A percentile compares a stretch with the other conserved stretches of the same genome.
These are phyloP conservation scores for Blastobotrys americana DNA, from an alignment of 805 yeast species.

Conservation along the genomic window DNA sequence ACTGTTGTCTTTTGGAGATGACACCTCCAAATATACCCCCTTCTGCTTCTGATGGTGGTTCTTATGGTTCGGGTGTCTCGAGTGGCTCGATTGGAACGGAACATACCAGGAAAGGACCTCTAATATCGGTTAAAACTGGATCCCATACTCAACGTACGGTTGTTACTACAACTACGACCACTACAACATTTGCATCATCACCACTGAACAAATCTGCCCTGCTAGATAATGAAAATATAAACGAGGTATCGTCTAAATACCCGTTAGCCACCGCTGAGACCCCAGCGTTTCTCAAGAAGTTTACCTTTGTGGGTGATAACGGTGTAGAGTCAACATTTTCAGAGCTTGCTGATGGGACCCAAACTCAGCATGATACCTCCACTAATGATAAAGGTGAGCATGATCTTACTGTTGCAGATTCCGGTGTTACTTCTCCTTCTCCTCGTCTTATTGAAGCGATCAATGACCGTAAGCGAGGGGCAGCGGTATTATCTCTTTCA, in stretches of 20 bases:
- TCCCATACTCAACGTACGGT: conserved; percentile 1
- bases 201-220: conserved; percentile 9
- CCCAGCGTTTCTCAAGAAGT: conserved; percentile 28
- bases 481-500: background rate
- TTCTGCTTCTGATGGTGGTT: no score
- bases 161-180: background rate
- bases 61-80: no score
- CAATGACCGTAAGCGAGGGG: background rate
- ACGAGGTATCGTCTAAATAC: conserved; percentile 7
- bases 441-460: background rate
- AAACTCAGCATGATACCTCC: background rate
- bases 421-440: background rate
- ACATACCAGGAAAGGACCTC: no score
- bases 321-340: conserved; percentile 24
- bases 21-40: no score
- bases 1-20: no score
- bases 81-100: no score
- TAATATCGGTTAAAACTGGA: background rate
- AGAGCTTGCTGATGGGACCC: conserved; percentile 17
- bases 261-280: conserved; percentile 31
- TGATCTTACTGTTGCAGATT: background rate
- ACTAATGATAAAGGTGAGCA: background rate
- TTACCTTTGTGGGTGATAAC: conserved; percentile 22
- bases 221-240: background rate
- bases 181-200: background rate